These are phyloP conservation scores for Trypanosoma conorhini DNA, from an alignment of 208 protist species.

Conservation along the genomic window DNA sequence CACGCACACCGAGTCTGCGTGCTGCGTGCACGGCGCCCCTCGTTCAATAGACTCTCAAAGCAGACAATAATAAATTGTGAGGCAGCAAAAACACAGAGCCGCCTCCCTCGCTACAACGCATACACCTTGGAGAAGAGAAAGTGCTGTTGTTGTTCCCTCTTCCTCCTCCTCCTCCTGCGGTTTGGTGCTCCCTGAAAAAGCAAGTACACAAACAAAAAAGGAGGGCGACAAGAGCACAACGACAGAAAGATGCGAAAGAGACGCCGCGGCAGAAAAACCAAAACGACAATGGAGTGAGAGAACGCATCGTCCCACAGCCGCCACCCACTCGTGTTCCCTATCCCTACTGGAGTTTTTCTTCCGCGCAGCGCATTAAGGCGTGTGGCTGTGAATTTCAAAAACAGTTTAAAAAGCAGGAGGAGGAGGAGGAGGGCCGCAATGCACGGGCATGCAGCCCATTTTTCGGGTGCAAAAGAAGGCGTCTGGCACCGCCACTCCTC, in stretches of 20 bases:
- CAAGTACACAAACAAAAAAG: conserved; percentile 13
- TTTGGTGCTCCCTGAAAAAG: not conserved
- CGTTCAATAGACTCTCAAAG: not conserved
- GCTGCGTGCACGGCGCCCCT: not conserved
- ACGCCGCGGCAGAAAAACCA: conserved; percentile 4
- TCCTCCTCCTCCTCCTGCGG: not conserved
- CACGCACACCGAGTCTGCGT: not conserved
- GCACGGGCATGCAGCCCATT: no score
- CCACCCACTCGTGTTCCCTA: not conserved
- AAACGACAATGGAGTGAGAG: conserved; percentile 1
- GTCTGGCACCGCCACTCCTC: not conserved
- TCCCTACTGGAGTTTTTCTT: not conserved
- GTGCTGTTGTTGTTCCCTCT: not conserved
- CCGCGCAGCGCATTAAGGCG: not conserved
- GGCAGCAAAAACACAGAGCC: not conserved
- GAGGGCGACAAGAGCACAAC: not conserved
- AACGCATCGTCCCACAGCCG: not conserved
- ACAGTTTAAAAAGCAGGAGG: not conserved
- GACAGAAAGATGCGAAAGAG: not conserved
- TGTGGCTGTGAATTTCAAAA: not conserved
- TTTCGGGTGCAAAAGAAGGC: no score
- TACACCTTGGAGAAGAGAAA: not conserved
- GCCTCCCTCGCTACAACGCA: no score
- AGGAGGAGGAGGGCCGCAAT: no score
- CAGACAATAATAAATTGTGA: conserved; percentile 1